Evolutionary conservation across 1,139 yeast genomes (phyloP).

Genomic region (Geotrichum carabidarum): DNA sequence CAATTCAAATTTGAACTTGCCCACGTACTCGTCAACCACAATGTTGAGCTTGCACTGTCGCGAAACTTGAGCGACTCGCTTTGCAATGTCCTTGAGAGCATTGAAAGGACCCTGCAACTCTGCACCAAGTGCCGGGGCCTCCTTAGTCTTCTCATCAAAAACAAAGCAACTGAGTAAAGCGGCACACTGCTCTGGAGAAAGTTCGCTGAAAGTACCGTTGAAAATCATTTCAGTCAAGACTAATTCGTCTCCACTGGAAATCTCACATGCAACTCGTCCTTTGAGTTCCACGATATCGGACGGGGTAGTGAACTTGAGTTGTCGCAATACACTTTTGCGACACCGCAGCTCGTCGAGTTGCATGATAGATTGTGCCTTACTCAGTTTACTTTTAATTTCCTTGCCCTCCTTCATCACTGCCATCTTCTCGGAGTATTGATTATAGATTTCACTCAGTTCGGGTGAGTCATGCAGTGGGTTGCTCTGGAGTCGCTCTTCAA

Average conservation of each 20-base stretch:
- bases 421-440: slow-evolving; percentile 60
- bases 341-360: slow-evolving; percentile 91
- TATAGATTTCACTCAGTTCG: slow-evolving; percentile 56
- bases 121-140: slow-evolving; percentile 75
- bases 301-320: slow-evolving; percentile 74
- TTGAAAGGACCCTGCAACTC: slow-evolving; percentile 87
- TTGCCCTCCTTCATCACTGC: slow-evolving; percentile 58
- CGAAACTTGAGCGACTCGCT: slow-evolving; percentile 79
- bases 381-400: slow-evolving; percentile 42
- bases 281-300: slow-evolving; percentile 76
- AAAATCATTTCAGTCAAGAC: slow-evolving; percentile 84
- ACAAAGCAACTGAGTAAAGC: slow-evolving; percentile 90
- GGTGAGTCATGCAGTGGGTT: slow-evolving; percentile 70
- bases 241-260: slow-evolving; percentile 75
- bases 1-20: slow-evolving; percentile 81
- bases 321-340: slow-evolving; percentile 83
- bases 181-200: slow-evolving; percentile 86
- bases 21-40: slow-evolving; percentile 86
- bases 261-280: slow-evolving; percentile 64
- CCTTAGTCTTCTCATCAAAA: slow-evolving; percentile 92
- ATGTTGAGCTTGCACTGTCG: slow-evolving; percentile 86
- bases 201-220: slow-evolving; percentile 88
- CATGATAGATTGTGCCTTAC: slow-evolving; percentile 46
- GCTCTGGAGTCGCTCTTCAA: slow-evolving; percentile 64
- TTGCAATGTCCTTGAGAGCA: slow-evolving; percentile 83